These are phyloP conservation scores for Aurinia saxatilis DNA, from an alignment of 345 rosid species.

Conservation along the genomic window DNA sequence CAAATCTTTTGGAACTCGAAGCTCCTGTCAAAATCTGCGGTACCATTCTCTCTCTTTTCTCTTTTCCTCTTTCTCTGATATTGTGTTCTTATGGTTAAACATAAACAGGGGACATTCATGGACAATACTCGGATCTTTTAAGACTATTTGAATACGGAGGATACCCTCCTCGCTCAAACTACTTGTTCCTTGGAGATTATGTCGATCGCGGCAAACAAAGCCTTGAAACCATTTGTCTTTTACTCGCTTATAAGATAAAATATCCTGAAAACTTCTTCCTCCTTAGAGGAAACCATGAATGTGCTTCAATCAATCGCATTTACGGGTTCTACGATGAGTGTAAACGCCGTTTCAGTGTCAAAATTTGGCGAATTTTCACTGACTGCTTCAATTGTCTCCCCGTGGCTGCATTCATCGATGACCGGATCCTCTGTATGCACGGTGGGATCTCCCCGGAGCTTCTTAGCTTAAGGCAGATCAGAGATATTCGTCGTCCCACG, in stretches of 20 bases:
- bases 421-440: slow-evolving; percentile 82
- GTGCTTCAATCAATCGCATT: slow-evolving; percentile 77
- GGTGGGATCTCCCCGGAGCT: slow-evolving; percentile 89
- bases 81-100: background rate
- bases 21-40: slow-evolving; percentile 86
- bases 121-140: slow-evolving; percentile 88
- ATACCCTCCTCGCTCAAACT: slow-evolving; percentile 71
- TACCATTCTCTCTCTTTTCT: slow-evolving; percentile 9
- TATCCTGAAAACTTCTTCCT: slow-evolving; percentile 77
- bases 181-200: slow-evolving; percentile 86
- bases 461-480: slow-evolving; percentile 52
- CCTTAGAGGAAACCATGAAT: slow-evolving; percentile 85
- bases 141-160: slow-evolving; percentile 82
- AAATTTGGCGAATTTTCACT: slow-evolving; percentile 71
- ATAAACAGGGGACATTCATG: slow-evolving; percentile 74
- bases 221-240: slow-evolving; percentile 84
- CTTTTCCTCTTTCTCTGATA: background rate
- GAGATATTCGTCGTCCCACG: slow-evolving; percentile 59
- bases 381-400: slow-evolving; percentile 90
- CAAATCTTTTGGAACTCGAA: slow-evolving; percentile 70
- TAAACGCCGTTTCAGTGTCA: slow-evolving; percentile 63
- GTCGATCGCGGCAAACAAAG: slow-evolving; percentile 93
- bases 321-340: slow-evolving; percentile 92
- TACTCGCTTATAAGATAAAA: slow-evolving; percentile 77
- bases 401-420: slow-evolving; percentile 75